Conservation (phyloP, 202 grass and related monocot species). For the Zoysia matrella region DNA sequence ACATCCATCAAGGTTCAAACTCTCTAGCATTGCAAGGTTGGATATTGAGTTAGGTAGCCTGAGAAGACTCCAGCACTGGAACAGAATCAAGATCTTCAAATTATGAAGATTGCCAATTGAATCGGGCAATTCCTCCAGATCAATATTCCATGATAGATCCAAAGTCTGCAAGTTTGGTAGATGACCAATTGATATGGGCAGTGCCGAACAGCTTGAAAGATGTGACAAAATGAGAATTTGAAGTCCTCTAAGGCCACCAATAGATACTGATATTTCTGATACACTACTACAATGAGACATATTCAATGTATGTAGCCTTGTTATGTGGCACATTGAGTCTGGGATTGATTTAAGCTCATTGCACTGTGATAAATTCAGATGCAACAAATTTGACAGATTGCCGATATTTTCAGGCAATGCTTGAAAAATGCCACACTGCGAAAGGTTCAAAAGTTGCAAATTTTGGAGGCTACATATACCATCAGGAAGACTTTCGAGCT, state of each 20-base stretch:
- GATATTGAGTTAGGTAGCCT: conserved; percentile 58
- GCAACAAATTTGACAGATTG: conserved; percentile 53
- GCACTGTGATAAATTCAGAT: conserved; percentile 69
- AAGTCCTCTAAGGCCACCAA: conserved; percentile 53
- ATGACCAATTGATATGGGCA: conserved; percentile 46
- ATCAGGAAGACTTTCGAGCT: conserved; percentile 50
- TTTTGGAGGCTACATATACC: conserved; percentile 53
- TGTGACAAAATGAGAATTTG: conserved; percentile 56
- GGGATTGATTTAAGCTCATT: conserved; percentile 54
- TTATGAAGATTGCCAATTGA: conserved; percentile 53
- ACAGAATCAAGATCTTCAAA: conserved; percentile 60
- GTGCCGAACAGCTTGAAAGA: conserved; percentile 40
- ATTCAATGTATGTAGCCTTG: conserved; percentile 53
- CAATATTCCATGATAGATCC: conserved; percentile 71
- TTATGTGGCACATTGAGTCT: conserved; percentile 44
- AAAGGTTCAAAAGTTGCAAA: conserved; percentile 56
- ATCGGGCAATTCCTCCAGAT: conserved; percentile 51
- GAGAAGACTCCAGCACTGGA: conserved; percentile 63
- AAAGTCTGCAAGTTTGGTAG: conserved; percentile 55
- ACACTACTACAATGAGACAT: conserved; percentile 58
- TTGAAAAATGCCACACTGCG: conserved; percentile 55
- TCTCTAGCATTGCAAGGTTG: conserved; percentile 53
- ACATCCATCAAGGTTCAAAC: conserved; percentile 54
- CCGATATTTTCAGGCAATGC: conserved; percentile 54
- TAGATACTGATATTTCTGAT: conserved; percentile 46